Conservation (phyloP, 1,139 yeast species). For the Zygoascus meyerae region DNA sequence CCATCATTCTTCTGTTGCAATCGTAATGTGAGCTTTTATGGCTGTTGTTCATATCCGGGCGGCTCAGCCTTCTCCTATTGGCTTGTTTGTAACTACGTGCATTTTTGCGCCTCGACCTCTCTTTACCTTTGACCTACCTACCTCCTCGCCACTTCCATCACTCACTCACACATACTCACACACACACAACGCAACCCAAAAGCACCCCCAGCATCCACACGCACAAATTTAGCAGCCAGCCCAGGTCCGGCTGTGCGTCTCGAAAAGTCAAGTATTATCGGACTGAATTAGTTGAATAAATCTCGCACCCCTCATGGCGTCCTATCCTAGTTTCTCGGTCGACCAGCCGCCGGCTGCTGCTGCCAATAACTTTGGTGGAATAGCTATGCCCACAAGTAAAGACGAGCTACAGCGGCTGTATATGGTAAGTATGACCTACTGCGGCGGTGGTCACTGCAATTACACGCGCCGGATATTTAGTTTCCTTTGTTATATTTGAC, state of each 20-base stretch:
- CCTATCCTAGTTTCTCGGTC: constrained; percentile 6
- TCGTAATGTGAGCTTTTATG: too few relatives aligned
- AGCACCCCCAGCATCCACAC: constrained; percentile 4
- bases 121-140: neutral
- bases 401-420: constrained; percentile 17
- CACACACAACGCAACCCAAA: constrained; percentile 1
- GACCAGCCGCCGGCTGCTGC: constrained; percentile 5
- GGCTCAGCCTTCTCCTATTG: neutral
- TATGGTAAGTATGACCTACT: constrained; percentile 10
- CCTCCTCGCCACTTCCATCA: constrained; percentile 7
- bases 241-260: constrained; percentile 7
- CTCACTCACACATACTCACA: constrained; percentile 1
- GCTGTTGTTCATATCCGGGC: too few relatives aligned
- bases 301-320: constrained; percentile 2
- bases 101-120: neutral
- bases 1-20: too few relatives aligned
- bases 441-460: neutral
- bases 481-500: neutral
- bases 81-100: neutral
- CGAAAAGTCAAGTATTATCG: neutral
- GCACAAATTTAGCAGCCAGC: constrained; percentile 6
- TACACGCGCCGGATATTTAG: neutral
- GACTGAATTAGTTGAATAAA: too few relatives aligned
- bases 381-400: constrained; percentile 13
- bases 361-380: constrained; percentile 1